Base-by-base conservation (phyloP, 345 rosid genomes). In the Moricandia moricandioides region DNA sequence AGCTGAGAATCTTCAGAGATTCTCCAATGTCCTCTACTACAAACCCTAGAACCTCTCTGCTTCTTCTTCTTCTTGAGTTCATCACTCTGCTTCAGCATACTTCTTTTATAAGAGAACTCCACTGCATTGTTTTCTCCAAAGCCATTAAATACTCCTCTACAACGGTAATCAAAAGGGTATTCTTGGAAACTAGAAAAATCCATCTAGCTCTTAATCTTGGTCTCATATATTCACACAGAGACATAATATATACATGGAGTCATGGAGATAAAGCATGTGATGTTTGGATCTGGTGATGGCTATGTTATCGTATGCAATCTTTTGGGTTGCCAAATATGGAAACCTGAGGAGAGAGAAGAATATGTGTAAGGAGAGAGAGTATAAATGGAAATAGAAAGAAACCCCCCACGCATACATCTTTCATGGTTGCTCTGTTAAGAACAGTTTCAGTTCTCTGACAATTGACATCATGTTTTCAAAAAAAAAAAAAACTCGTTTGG, bases 51-150 rank as follows among this genome's bases (percentile, higher is more conserved):
- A 8, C 65, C 16, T 59, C 88, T 86, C 37, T 66, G 52, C 7
- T 74, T 62, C 54, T 73, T 26, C 55, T 63, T 73, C 86, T 83
- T 74, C 85, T 82, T 67, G 58, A 81, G 54, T 73, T 82, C 77
- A 78, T 82, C 75, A 67, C 55, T 75, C 72, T 57, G 43, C 62
- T 62, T 63, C 49, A 37, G 35, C 56, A 47, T 67, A 26, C 8
- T 69, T 39, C 33, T 40, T 64, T 27, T 52, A 54, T 64, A 14
- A 39, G 63, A 24, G 8, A 54, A 26, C 30, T 65, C 64, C 67
- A 72, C 73, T 52, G 11, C 67, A 75, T 74, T 74, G 67, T 63
- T 57, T 61, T 78, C 82, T 75, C 17, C 84, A 62, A 61, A 39
- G 45, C 49, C 76, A 56, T 56, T 69, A 55, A 34, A 60, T 14